Base-by-base conservation (phyloP, 1,139 yeast species). In the Lodderomyces oxycetoniae region DNA sequence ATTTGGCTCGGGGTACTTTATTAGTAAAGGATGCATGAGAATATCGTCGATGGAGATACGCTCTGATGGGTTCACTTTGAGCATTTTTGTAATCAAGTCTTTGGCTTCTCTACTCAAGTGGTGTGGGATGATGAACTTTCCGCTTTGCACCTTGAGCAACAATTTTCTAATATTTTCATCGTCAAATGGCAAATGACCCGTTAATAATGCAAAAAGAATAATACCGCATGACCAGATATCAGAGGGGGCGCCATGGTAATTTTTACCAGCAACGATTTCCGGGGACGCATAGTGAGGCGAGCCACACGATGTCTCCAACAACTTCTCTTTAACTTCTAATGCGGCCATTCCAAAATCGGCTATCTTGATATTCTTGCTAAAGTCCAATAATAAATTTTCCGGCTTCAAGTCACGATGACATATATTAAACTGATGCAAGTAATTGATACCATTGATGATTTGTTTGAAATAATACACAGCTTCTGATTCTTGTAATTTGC, bases 281-380 rank as follows among this genome's bases (percentile, higher is more conserved):
- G 98, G 98, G 10, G 96, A 86, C 1, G 98, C 98, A 60, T 91
- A 91, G 59, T 93, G 98, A 15, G 98, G 98, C 15, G 96, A 87
- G 1, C 99, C 99, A 61, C 99, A 91, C 21, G 94, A 82, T 1
- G 98, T 91, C 56, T 91, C 96, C 38, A 93, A 68, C 52, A 91
- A 63, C 49, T 84, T 76, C 48, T 83, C 94, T 38, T 77, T 75
- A 26, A 94, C 81, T 57, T 91, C 98, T 32, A 91, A 66, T 2
- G 98, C 98, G n/a, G 99, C 98, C 98, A 91, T 93, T 26, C 99
- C 99, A 57, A 91, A 91, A 61, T 91, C 99, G 11, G 99, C 98
- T 47, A 91, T 89, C 57, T 91, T 91, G 58, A 91, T 88, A 56
- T 86, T 88, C 45, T 82, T 77, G 55, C 86, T 75, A 55, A 83